phyloP scores from a whole-genome alignment of 495 filamentous ascomycete genomes.

The Hypoxylon subgilvum region DNA sequence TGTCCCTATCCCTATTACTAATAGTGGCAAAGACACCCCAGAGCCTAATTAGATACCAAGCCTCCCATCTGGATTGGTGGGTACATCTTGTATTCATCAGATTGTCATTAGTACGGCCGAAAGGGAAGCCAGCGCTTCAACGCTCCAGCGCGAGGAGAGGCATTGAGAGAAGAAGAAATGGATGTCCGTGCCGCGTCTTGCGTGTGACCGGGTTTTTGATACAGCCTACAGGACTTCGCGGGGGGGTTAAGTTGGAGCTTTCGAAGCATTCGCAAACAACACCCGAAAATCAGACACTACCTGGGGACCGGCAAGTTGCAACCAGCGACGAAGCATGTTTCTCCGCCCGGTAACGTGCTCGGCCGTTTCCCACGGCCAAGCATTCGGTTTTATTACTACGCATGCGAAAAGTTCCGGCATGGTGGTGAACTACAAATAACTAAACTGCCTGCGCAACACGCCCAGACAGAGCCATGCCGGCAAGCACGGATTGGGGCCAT shows the following conservation, averaged over 20 bases:
- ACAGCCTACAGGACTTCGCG: neutral
- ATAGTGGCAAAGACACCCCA: neutral
- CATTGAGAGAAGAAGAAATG: no score
- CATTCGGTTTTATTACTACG: slow-evolving; percentile 29
- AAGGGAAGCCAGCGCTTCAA: slow-evolving; percentile 33
- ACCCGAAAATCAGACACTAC: no score
- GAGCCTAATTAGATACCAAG: slow-evolving; percentile 16
- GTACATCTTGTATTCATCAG: slow-evolving; percentile 27
- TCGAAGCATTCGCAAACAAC: no score
- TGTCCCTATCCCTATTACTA: neutral
- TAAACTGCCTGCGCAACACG: no score
- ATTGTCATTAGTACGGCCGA: slow-evolving; percentile 36
- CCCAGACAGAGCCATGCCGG: no score
- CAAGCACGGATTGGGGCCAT: slow-evolving; percentile 31
- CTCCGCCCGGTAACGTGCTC: slow-evolving; percentile 15
- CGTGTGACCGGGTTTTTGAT: slow-evolving; percentile 13
- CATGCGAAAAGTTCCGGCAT: neutral
- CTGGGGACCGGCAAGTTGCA: no score
- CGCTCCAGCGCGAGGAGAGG: no score
- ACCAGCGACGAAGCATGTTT: no score
- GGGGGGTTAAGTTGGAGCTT: no score
- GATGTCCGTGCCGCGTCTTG: no score
- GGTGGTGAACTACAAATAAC: no score
- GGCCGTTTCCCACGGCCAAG: slow-evolving; percentile 30
- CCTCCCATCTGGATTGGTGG: slow-evolving; percentile 15